Conservation (phyloP, 2,329 filamentous ascomycete species). For the Fusarium chaquense region DNA sequence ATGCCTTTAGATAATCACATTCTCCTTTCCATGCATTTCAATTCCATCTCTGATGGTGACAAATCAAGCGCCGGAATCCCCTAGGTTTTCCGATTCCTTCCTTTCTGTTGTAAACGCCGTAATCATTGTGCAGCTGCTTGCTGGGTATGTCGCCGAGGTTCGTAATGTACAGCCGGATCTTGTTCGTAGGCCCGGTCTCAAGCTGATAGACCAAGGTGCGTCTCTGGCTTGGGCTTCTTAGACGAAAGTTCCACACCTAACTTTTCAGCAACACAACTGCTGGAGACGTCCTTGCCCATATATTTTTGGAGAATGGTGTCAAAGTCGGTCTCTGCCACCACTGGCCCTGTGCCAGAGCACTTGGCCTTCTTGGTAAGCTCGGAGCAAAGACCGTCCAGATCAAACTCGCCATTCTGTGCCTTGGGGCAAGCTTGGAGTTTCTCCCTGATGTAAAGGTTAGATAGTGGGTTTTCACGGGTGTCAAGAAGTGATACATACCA, state of each 20-base stretch:
- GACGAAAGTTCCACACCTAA: constrained; percentile 69
- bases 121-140: constrained; percentile 41
- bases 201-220: constrained; percentile 35
- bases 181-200: constrained; percentile 26
- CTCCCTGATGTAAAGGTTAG: constrained; percentile 75
- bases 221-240: constrained; percentile 39
- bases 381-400: constrained; percentile 91
- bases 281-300: constrained; percentile 59
- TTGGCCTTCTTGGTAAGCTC: constrained; percentile 96
- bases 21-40: constrained; percentile 38
- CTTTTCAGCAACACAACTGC: constrained; percentile 55
- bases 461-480: neutral
- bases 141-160: constrained; percentile 34
- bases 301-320: constrained; percentile 79
- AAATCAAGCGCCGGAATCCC: constrained; percentile 36
- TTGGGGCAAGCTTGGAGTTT: constrained; percentile 87
- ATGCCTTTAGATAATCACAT: constrained; percentile 21
- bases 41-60: constrained; percentile 16
- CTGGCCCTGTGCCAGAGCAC: constrained; percentile 90
- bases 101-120: constrained; percentile 48
- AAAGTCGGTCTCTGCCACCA: constrained; percentile 90
- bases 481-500: constrained; percentile 72
- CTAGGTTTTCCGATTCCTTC: constrained; percentile 43
- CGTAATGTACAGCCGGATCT: constrained; percentile 44
- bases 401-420: constrained; percentile 90